phyloP scores from a whole-genome alignment of 208 protist species.

The Leishmania tarentolae region DNA sequence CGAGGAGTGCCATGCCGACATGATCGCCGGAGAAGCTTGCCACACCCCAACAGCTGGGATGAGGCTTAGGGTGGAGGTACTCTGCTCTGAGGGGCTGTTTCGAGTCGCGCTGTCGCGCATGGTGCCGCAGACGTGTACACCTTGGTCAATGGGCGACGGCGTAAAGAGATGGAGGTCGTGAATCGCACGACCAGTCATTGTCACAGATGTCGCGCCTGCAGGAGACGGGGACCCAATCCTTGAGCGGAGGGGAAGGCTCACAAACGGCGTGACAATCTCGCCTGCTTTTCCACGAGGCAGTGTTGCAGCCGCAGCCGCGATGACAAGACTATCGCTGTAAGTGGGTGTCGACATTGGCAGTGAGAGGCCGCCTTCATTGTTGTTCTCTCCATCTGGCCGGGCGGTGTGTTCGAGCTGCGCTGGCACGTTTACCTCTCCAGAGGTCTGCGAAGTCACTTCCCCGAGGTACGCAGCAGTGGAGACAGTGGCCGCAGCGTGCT shows the following conservation, averaged over 20 bases:
- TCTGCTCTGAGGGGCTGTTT: slow-evolving; percentile 27
- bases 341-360: not conserved
- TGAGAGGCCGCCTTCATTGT: not conserved
- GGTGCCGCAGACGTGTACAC: slow-evolving; percentile 4
- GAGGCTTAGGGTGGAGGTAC: slow-evolving; percentile 22
- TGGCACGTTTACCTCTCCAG: not conserved
- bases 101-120: slow-evolving; percentile 15
- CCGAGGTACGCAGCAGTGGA: not conserved
- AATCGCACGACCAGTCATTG: not conserved
- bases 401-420: slow-evolving; percentile 17
- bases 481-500: not conserved
- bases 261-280: not conserved
- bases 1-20: slow-evolving; percentile 14
- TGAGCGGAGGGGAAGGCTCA: not conserved
- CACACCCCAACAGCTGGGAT: slow-evolving; percentile 22
- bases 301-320: not conserved
- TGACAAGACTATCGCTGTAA: not conserved
- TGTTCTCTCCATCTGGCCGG: not conserved
- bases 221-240: not conserved
- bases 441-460: not conserved
- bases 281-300: not conserved
- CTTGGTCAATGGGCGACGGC: slow-evolving; percentile 24
- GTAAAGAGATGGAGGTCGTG: slow-evolving; percentile 21
- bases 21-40: slow-evolving; percentile 21
- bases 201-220: not conserved